Percentiles rank a stretch among this genome's conserved stretches.
Evolutionary conservation across 2,329 filamentous ascomycete genomes (phyloP).

Genomic region (Anthostomella pinea): DNA sequence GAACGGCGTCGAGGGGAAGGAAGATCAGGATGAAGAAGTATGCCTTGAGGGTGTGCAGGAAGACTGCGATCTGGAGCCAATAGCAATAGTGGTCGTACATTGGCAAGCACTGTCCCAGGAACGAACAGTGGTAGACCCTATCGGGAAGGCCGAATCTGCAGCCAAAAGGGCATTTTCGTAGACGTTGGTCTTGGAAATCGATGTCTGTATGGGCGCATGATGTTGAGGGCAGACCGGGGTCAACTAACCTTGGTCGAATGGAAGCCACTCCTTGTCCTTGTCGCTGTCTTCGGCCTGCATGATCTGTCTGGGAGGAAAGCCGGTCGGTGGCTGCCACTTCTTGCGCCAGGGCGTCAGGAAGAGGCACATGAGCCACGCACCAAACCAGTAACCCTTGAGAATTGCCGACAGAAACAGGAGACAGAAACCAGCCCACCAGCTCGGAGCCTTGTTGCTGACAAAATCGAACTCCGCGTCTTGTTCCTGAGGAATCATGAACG

Average conservation of each 20-base stretch:
- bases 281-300: constrained; percentile 8
- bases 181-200: not conserved
- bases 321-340: no score
- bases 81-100: constrained; percentile 17
- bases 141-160: constrained; percentile 9
- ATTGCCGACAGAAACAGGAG: constrained; percentile 11
- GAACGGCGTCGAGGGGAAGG: constrained; percentile 12
- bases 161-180: not conserved
- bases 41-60: constrained; percentile 18
- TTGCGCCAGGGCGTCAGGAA: constrained; percentile 8
- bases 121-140: constrained; percentile 16
- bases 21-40: constrained; percentile 14
- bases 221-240: no score
- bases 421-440: constrained; percentile 9
- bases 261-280: constrained; percentile 1
- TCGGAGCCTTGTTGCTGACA: no score
- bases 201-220: no score
- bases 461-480: constrained; percentile 2
- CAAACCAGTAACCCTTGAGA: constrained; percentile 15
- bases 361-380: constrained; percentile 2
- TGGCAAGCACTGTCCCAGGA: constrained; percentile 9
- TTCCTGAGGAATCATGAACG: constrained; percentile 4
- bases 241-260: constrained; percentile 10
- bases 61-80: constrained; percentile 10
- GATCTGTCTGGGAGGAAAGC: constrained; percentile 12